Conservation (phyloP, 2,329 filamentous ascomycete genomes). For the Penicillium capsulatum region DNA sequence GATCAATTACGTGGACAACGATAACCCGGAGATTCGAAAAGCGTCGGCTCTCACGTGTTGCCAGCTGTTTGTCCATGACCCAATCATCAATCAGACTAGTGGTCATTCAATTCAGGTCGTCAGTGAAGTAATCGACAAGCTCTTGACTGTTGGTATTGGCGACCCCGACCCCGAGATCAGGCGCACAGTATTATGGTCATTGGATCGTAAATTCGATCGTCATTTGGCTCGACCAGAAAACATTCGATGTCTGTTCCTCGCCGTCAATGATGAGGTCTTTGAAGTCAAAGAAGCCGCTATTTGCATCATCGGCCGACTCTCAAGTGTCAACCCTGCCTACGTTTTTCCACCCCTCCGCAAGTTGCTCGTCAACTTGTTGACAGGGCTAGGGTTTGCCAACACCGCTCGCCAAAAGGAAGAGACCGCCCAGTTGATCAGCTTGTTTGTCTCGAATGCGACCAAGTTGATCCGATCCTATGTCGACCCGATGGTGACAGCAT, state of each 20-base stretch:
- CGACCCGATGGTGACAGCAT: conserved; percentile 88
- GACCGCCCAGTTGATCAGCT: conserved; percentile 84
- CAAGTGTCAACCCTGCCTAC: conserved; percentile 88
- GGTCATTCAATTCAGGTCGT: conserved; percentile 96
- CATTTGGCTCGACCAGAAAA: conserved; percentile 98
- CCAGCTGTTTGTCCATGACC: conserved; percentile 93
- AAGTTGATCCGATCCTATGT: conserved; percentile 94
- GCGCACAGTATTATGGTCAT: conserved; percentile 77
- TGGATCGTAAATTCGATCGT: conserved; percentile 90
- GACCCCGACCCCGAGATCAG: conserved; percentile 87
- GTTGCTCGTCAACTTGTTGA: conserved; percentile 90
- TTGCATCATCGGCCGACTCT: conserved; percentile 89
- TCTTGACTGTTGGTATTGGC: conserved; percentile 89
- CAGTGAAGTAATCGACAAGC: conserved; percentile 93
- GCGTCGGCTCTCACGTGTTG: conserved; percentile 95
- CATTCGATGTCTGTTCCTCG: conserved; percentile 89
- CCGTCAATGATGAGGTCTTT: conserved; percentile 92
- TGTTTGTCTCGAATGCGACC: conserved; percentile 89
- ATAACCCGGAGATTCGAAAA: conserved; percentile 87
- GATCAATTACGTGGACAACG: conserved; percentile 95
- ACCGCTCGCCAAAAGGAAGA: conserved; percentile 93
- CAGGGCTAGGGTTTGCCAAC: conserved; percentile 93
- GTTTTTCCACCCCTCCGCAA: conserved; percentile 95
- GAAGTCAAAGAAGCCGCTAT: conserved; percentile 91
- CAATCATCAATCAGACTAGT: conserved; percentile 96